These are phyloP conservation scores for Bauhinia variegata DNA, from an alignment of 306 rosid genomes.

Conservation along the genomic window DNA sequence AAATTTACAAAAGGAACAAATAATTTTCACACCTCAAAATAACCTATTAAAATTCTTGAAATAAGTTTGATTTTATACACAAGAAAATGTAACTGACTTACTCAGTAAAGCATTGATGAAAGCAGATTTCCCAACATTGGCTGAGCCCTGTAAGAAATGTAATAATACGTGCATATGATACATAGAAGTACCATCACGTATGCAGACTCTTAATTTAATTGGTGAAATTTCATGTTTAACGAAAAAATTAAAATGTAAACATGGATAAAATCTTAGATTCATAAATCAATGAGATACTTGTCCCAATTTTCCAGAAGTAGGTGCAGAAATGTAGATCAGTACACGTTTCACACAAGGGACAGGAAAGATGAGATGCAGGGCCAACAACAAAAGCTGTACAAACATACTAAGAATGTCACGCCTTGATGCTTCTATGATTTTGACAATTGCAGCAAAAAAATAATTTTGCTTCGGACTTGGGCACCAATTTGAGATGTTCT, in stretches of 20 bases:
- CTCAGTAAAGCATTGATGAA: conserved; percentile 87
- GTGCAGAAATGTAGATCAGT: background rate
- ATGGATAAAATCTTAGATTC: background rate
- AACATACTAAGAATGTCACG: conserved; percentile 2
- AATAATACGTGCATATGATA: background rate
- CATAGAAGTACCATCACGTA: conserved; percentile 23
- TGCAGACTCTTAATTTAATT: background rate
- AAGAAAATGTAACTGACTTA: conserved; percentile 49
- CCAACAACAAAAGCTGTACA: background rate
- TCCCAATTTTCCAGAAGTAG: conserved; percentile 21
- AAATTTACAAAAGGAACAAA: conserved; percentile 21
- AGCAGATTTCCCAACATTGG: conserved; percentile 98
- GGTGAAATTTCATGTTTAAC: conserved; percentile 4
- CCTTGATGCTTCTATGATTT: conserved; percentile 22
- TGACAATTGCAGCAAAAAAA: background rate
- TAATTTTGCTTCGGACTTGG: background rate
- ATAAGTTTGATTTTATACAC: conserved; percentile 9
- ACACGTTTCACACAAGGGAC: conserved; percentile 14
- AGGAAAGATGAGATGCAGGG: background rate
- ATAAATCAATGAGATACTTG: conserved; percentile 3
- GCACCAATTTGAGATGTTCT: background rate
- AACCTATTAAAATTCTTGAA: conserved; percentile 3
- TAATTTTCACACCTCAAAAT: background rate
- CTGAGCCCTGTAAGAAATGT: conserved; percentile 66
- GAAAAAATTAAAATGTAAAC: background rate